Conservation (phyloP, 2,329 filamentous ascomycete species). For the Aspergillus brasiliensis region DNA sequence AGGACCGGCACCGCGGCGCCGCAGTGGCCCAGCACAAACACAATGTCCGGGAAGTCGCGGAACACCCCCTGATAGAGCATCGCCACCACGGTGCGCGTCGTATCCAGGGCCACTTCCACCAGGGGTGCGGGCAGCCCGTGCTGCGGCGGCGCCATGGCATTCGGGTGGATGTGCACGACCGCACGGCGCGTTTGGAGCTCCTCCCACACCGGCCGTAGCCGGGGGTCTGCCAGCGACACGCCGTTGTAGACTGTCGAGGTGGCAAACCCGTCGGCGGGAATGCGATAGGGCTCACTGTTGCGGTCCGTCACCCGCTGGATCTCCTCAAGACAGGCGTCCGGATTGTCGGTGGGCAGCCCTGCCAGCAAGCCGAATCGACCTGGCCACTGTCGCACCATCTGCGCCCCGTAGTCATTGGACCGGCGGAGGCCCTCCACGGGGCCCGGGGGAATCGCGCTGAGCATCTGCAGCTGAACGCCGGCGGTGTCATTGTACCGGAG, state of each 20-base stretch:
- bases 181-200: not conserved
- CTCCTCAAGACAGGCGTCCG: not conserved
- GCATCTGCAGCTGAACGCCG: not conserved
- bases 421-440: not conserved
- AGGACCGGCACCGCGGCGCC: not conserved
- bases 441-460: not conserved
- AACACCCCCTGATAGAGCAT: not conserved
- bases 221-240: not conserved
- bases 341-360: not conserved
- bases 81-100: not conserved
- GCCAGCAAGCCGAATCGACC: not conserved
- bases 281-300: not conserved
- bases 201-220: not conserved
- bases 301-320: not conserved
- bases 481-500: not conserved
- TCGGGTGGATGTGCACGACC: not conserved
- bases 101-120: not conserved
- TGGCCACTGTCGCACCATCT: not conserved
- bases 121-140: not conserved
- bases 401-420: not conserved
- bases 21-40: not conserved
- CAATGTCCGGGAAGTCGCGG: not conserved
- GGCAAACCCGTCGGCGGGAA: not conserved
- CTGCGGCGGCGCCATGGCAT: not conserved
- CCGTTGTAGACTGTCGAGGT: not conserved